phyloP scores from a whole-genome alignment of 306 rosid genomes.

The Mimosa bimucronata region DNA sequence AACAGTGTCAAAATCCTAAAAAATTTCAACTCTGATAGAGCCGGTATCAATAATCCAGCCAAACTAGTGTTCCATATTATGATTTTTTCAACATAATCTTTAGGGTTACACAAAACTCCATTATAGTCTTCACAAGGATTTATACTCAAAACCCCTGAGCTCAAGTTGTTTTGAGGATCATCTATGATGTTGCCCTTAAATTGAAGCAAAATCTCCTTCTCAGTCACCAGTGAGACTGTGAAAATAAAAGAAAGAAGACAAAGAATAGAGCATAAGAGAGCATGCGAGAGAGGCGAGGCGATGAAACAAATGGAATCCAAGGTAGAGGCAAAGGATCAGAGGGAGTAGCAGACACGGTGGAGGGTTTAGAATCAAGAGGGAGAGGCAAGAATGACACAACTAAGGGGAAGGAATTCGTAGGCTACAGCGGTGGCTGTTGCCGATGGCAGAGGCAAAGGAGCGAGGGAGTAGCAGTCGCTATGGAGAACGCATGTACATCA shows the following conservation, averaged over 20 bases:
- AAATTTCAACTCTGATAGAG: slow-evolving; percentile 72
- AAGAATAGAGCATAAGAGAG: slow-evolving; percentile 58
- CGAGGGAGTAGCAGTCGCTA: no score
- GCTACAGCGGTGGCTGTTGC: no score
- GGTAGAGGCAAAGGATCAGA: no score
- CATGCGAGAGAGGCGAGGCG: slow-evolving; percentile 81
- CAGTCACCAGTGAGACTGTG: slow-evolving; percentile 55
- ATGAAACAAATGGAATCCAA: no score
- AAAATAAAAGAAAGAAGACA: slow-evolving; percentile 50
- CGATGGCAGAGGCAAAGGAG: no score
- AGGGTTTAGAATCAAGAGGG: no score
- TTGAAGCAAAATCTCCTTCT: slow-evolving; percentile 86
- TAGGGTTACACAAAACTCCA: slow-evolving; percentile 72
- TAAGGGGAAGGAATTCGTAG: no score
- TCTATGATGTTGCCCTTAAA: slow-evolving; percentile 73
- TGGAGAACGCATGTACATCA: no score
- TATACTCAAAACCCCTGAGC: slow-evolving; percentile 65
- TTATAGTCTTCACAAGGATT: slow-evolving; percentile 68
- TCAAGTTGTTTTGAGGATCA: slow-evolving; percentile 71
- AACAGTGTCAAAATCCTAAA: slow-evolving; percentile 84
- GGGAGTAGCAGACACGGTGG: no score
- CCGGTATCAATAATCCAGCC: slow-evolving; percentile 72
- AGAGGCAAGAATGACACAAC: no score
- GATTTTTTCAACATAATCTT: slow-evolving; percentile 83
- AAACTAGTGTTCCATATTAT: slow-evolving; percentile 85